Conservation (phyloP, 352 stramenopile genomes). For the Paralagenidium karlingii region DNA sequence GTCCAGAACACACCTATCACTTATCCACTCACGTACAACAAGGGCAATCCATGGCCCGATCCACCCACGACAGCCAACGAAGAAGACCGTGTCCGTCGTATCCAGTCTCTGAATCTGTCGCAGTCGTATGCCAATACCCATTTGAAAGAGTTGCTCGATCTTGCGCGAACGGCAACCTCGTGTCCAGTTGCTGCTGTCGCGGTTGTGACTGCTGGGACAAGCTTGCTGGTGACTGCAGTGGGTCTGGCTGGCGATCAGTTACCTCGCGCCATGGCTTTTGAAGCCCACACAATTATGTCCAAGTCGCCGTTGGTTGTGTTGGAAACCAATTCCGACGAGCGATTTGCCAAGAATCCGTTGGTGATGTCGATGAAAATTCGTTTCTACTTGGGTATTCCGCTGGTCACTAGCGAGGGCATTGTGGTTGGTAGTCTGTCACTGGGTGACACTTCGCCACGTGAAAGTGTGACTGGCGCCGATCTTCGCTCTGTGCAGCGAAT, state of each 20-base stretch:
- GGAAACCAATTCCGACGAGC: constrained; percentile 60
- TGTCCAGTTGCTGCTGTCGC: constrained; percentile 59
- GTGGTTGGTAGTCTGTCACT: constrained; percentile 62
- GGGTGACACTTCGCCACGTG: constrained; percentile 42
- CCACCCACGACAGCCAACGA: constrained; percentile 42
- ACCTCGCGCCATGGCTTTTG: constrained; percentile 57
- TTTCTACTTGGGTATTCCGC: constrained; percentile 64
- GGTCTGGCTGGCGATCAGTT: constrained; percentile 66
- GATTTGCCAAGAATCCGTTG: constrained; percentile 66
- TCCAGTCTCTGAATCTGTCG: constrained; percentile 58
- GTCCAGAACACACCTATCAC: constrained; percentile 31
- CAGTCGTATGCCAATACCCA: constrained; percentile 62
- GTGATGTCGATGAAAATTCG: constrained; percentile 56
- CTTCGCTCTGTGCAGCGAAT: constrained; percentile 43
- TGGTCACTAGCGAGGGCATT: constrained; percentile 56
- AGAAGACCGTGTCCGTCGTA: constrained; percentile 32
- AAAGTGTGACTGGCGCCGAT: constrained; percentile 49
- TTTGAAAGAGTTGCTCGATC: constrained; percentile 56
- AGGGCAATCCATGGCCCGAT: constrained; percentile 68
- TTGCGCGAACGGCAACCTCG: constrained; percentile 50
- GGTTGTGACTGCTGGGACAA: constrained; percentile 55
- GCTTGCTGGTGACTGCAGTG: constrained; percentile 62
- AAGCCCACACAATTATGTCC: constrained; percentile 70
- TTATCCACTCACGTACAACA: constrained; percentile 60
- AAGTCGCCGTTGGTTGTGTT: constrained; percentile 53